Evolutionary conservation across 106 monocot species (phyloP), one percentile per base, ranked within the genome.

Genomic region (Platanthera guangdongensis): DNA sequence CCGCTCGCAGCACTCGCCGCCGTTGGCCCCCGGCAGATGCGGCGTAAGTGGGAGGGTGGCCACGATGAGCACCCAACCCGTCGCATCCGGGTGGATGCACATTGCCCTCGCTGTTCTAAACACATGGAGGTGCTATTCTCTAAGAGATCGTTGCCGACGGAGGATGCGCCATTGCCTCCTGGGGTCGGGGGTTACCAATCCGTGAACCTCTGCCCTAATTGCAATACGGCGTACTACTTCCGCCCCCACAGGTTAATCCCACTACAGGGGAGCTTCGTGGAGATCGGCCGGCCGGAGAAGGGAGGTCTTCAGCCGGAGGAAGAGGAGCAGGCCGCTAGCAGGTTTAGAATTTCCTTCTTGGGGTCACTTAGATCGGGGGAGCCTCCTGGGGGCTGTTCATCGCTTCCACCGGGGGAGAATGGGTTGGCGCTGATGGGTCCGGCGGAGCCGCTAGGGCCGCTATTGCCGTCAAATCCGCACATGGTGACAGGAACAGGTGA

Each of bases 101-200:
- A 83, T 22, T 94, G 94, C 73, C 94, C 94, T 6, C 84, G 94
- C 11, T 94, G 94, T 59, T 82, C 86, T 7, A 78, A 75, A 52
- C 57, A 54, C 71, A 86, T 94, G 88, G 86, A 86, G 50, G 45
- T 93, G 70, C 86, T 86, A 22, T 87, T 85, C 83, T 81, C 84
- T 69, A 75, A 82, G 22, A 77, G 84, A 8, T 63, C 22, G 30
- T 75, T 80, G 53, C 50, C 47, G 30, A 6, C 76, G 7, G 30
- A 28, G 77, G 78, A 53, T 68, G 67, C 52, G 57, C 74, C 15
- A 32, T 47, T 62, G 7, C 39, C 72, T 16, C 9, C 18, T 6
- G 50, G 11, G 19, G 9, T 69, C 28, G 83, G 86, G 0, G 81
- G 81, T 16, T 85, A 82, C 81, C 85, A 85, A 78, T 82, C 86